Base-by-base conservation (phyloP, 2,329 filamentous ascomycete species). In the Penicillium sp. region DNA sequence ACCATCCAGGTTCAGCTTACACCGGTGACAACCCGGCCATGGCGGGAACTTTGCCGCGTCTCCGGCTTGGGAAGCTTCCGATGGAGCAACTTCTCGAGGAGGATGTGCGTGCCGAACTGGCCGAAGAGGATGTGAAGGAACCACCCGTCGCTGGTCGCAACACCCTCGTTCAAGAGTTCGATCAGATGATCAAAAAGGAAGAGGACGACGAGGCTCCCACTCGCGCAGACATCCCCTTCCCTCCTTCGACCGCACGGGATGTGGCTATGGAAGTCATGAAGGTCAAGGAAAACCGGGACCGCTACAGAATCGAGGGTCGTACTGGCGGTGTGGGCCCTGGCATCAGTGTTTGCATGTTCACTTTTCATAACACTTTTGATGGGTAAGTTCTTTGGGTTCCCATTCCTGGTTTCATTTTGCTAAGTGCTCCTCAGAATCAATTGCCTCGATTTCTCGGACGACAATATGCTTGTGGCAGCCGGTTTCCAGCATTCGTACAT, bases 401-500 rank as follows among this genome's bases (percentile, higher is more conserved):
- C 13, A 9, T 30, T 7, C 7, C 25, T 27, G 6, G 4, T 28
- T 9, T 15, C 2, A 4, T 12, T 3, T 9, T 42, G 33, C 53
- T 64, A 42, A 63, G 44, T 33, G 23, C 22, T 37, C 8, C 29
- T 16, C 44, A 90, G 85, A 39, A 77, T 95, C 42, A 88, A 86
- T n/a, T 94, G 85, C 58, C 79, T 96, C 60, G 90, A 96, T 56
- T 95, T 98, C 58, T 95, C 90, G 0, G 85, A 90, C 37, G 92
- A 98, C 59, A 83, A 86, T 46, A 76, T 82, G 48, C 76, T 96
- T 17, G 85, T 92, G 25, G 92, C 92, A 15, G 85, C 82, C 14
- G 93, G 92, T 17, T 95, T 89, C 32, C 81, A 84, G 37, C 89
- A 96, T 59, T 96, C 90, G 0, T 96, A 95, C 60, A 94, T 98